Conservation (phyloP, 2,329 filamentous ascomycete genomes). For the Tetracladium maxilliforme region DNA sequence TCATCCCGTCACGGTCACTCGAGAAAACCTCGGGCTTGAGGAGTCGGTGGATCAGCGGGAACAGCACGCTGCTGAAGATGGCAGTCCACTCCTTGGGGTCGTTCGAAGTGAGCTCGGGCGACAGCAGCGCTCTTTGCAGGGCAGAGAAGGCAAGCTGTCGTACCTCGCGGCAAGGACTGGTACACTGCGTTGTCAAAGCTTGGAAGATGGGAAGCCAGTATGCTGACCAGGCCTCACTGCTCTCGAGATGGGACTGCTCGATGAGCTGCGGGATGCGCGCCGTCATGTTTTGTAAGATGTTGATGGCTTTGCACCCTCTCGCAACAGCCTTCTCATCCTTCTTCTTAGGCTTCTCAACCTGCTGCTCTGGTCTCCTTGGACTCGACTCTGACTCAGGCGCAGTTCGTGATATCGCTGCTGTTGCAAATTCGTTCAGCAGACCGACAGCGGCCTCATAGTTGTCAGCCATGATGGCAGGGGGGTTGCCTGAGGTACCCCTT, state of each 20-base stretch:
- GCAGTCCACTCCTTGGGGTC: constrained; percentile 87
- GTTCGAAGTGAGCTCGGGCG: constrained; percentile 66
- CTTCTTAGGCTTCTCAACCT: constrained; percentile 35
- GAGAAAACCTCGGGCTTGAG: constrained; percentile 93
- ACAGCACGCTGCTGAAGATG: constrained; percentile 87
- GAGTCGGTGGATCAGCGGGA: constrained; percentile 75
- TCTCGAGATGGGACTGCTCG: constrained; percentile 83
- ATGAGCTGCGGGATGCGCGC: constrained; percentile 73
- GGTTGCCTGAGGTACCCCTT: constrained; percentile 56
- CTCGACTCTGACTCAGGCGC: too few relatives aligned
- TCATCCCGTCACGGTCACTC: constrained; percentile 83
- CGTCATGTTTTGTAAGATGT: constrained; percentile 70
- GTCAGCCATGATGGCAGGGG: constrained; percentile 77
- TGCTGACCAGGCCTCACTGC: constrained; percentile 84
- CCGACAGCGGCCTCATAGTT: constrained; percentile 85
- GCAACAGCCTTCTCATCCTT: constrained; percentile 60
- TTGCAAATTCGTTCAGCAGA: constrained; percentile 80
- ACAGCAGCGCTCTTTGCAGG: constrained; percentile 74
- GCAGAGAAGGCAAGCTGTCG: constrained; percentile 77
- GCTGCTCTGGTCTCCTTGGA: too few relatives aligned
- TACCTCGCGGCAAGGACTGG: constrained; percentile 87
- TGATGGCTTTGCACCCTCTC: constrained; percentile 68
- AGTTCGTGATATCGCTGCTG: constrained; percentile 56
- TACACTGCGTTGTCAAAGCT: constrained; percentile 76
- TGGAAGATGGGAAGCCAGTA: constrained; percentile 96